phyloP scores from a whole-genome alignment of 176 grass and related monocot species.

The Hordeum marinum region DNA sequence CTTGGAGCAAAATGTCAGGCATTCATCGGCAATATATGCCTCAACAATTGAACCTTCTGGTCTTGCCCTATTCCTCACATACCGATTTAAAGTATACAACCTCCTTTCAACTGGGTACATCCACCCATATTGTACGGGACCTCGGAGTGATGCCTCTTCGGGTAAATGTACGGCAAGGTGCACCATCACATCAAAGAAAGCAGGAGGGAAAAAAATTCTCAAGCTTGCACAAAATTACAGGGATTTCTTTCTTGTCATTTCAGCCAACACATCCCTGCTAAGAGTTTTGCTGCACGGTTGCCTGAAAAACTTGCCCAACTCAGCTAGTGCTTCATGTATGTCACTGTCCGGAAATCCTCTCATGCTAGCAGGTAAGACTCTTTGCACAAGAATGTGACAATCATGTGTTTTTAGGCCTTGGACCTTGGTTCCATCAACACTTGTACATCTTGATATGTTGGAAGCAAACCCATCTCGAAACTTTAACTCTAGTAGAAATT shows the following conservation, averaged over 20 bases:
- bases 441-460: background rate
- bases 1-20: too few relatives aligned
- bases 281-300: background rate
- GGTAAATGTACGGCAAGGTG: too few relatives aligned
- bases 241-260: background rate
- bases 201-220: slow-evolving; percentile 20
- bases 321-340: background rate
- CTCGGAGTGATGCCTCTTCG: too few relatives aligned
- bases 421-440: background rate
- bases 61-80: background rate
- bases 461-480: background rate
- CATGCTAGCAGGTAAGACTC: too few relatives aligned
- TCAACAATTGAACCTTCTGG: too few relatives aligned
- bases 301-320: background rate
- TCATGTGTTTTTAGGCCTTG: background rate
- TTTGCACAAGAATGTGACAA: too few relatives aligned
- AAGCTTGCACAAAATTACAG: slow-evolving; percentile 3
- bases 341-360: too few relatives aligned
- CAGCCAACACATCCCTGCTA: background rate
- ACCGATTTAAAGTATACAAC: background rate
- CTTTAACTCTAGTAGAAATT: background rate
- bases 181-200: background rate
- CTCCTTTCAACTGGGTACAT: too few relatives aligned
- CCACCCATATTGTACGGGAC: too few relatives aligned
- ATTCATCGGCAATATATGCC: too few relatives aligned